Conservation (phyloP, 2,329 filamentous ascomycete genomes). For the Fusarium mexicanum region DNA sequence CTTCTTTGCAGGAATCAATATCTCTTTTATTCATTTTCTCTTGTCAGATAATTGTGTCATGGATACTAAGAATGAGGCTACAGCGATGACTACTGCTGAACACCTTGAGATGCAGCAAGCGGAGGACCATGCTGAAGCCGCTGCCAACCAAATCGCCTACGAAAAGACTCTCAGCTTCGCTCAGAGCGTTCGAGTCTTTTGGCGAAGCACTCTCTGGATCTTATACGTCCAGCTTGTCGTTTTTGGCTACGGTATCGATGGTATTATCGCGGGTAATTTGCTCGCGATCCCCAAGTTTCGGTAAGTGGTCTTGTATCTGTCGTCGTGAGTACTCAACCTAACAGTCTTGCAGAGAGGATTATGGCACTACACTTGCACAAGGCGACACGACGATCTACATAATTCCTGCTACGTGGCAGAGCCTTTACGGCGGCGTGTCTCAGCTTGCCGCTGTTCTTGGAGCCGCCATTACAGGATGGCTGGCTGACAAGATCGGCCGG, state of each 20-base stretch:
- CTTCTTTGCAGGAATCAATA: neutral
- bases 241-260: conserved; percentile 13
- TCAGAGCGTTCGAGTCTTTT: neutral
- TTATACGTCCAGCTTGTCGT: conserved; percentile 3
- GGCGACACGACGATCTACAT: neutral
- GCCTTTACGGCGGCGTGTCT: neutral
- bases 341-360: neutral
- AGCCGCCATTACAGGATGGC: neutral
- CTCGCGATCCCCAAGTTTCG: conserved; percentile 11
- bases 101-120: neutral
- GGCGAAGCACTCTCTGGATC: conserved; percentile 16
- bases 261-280: conserved; percentile 8
- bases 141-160: neutral
- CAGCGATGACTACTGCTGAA: neutral
- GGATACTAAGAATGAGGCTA: neutral
- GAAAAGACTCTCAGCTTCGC: conserved; percentile 5
- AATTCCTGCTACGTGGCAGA: neutral
- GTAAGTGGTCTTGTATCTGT: too few relatives aligned
- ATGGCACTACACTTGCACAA: neutral
- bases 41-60: neutral
- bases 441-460: neutral
- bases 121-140: neutral
- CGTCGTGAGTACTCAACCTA: too few relatives aligned
- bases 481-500: conserved; percentile 3
- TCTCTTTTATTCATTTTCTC: neutral